Evolutionary conservation across 2,329 filamentous ascomycete species (phyloP).

Genomic region (Rhynchosporium graminicola): DNA sequence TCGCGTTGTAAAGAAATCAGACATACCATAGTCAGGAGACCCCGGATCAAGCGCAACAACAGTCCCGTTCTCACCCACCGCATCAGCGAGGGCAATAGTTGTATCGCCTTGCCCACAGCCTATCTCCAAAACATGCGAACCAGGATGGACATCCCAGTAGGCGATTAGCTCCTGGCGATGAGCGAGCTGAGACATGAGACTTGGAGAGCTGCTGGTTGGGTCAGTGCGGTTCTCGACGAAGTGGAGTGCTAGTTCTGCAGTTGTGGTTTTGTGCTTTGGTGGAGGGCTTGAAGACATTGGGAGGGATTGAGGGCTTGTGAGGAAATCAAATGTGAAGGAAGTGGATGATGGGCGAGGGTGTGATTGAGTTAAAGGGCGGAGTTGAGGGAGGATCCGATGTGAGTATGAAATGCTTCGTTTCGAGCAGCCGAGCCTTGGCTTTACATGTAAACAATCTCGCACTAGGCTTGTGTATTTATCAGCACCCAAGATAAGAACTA

Average conservation of each 20-base stretch:
- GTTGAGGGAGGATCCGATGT: too few relatives aligned
- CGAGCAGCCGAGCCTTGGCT: neutral
- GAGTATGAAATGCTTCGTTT: too few relatives aligned
- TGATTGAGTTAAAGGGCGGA: too few relatives aligned
- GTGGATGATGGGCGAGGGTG: too few relatives aligned
- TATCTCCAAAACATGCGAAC: conserved; percentile 53
- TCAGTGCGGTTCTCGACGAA: conserved; percentile 20
- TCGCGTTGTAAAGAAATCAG: neutral
- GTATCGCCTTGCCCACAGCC: conserved; percentile 62
- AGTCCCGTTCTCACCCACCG: conserved; percentile 46
- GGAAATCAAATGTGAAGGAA: too few relatives aligned
- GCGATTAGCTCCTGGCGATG: conserved; percentile 44
- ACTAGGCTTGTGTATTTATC: neutral
- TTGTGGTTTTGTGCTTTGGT: neutral
- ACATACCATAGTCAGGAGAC: conserved; percentile 48
- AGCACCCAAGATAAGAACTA: neutral
- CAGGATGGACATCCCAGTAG: conserved; percentile 43
- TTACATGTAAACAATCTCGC: neutral
- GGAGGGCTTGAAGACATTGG: neutral
- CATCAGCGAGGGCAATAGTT: conserved; percentile 54
- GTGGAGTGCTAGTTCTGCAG: conserved; percentile 21
- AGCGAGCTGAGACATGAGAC: conserved; percentile 35
- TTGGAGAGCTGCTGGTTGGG: conserved; percentile 10
- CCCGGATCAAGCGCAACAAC: conserved; percentile 57
- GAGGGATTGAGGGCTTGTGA: too few relatives aligned